A percentile compares a stretch with the other conserved stretches of the same genome.
phyloP scores from a whole-genome alignment of 2,329 filamentous ascomycete genomes.

The Rhytidhysteron rufulum region DNA sequence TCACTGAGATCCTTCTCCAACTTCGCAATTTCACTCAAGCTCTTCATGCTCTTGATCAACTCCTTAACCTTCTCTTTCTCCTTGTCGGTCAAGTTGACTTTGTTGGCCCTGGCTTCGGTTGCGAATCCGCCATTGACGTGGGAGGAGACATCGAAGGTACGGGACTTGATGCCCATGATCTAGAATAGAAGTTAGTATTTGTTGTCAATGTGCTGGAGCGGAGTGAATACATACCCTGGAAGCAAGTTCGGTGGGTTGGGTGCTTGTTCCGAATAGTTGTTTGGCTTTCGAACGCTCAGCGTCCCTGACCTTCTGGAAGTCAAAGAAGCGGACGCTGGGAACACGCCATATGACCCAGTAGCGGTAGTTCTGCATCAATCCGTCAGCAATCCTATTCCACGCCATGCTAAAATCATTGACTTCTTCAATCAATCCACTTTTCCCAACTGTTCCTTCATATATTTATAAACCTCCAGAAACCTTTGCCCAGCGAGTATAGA shows the following conservation, averaged over 20 bases:
- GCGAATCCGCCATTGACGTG: constrained; percentile 34
- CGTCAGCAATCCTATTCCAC: too few species aligned
- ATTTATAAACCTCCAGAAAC: not conserved
- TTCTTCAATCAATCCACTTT: not conserved
- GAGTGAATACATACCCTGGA: constrained; percentile 53
- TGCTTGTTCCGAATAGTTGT: constrained; percentile 77
- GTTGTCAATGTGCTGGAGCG: not conserved
- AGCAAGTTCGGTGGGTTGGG: constrained; percentile 77
- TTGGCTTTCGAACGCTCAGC: constrained; percentile 71
- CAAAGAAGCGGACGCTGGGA: constrained; percentile 81
- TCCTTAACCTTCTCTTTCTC: constrained; percentile 84
- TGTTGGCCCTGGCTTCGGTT: constrained; percentile 59
- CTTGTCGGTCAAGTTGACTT: constrained; percentile 79
- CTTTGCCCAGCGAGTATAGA: not conserved
- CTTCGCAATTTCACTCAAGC: constrained; percentile 81
- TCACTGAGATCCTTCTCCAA: constrained; percentile 91
- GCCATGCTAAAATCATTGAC: too few species aligned
- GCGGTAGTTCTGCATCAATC: constrained; percentile 69
- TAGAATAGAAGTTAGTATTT: constrained; percentile 21
- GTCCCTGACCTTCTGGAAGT: constrained; percentile 88
- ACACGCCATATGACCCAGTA: constrained; percentile 87
- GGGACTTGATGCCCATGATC: constrained; percentile 83
- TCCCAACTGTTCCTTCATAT: not conserved
- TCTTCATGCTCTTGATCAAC: constrained; percentile 83
- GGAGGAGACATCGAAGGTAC: constrained; percentile 60